Percentiles rank a stretch among this genome's conserved stretches.
Evolutionary conservation across 352 stramenopile genomes (phyloP).

Genomic region (Lagenidium sp.): DNA sequence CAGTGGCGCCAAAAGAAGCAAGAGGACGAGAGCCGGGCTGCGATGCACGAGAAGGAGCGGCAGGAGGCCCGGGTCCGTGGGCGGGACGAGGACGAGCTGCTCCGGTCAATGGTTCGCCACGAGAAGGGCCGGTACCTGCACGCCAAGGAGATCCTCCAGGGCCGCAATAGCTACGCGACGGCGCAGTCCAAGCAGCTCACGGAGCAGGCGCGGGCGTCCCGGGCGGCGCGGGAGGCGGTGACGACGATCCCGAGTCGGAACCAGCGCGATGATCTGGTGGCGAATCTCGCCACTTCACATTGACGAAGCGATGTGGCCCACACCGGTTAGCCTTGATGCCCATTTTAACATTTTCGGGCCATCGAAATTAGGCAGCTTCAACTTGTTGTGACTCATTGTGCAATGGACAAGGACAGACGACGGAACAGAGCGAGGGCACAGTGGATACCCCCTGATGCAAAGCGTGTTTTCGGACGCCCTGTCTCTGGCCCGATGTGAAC

Average conservation of each 20-base stretch:
- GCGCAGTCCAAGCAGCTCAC: constrained; percentile 29
- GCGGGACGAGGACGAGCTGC: constrained; percentile 51
- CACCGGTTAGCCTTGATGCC: no score
- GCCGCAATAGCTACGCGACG: constrained; percentile 60
- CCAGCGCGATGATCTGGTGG: constrained; percentile 12
- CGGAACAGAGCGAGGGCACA: no score
- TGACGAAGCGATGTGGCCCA: no score
- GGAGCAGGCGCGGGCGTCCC: constrained; percentile 13
- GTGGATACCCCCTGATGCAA: no score
- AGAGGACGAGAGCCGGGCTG: constrained; percentile 15
- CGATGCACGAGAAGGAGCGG: constrained; percentile 21
- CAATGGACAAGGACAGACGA: no score
- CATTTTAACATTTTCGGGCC: no score
- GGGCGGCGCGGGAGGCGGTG: not conserved
- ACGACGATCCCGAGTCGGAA: not conserved
- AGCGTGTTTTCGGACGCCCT: no score
- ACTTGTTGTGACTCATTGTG: no score
- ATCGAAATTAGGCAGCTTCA: no score
- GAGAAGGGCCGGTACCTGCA: constrained; percentile 47
- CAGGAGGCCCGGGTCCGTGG: constrained; percentile 23
- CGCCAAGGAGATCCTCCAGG: constrained; percentile 44
- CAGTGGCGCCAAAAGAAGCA: constrained; percentile 15
- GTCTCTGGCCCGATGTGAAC: no score
- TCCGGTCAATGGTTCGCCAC: constrained; percentile 47
- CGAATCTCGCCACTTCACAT: no score